Conservation (phyloP, 2,329 filamentous ascomycete species). For the Bipolaris victoriae region DNA sequence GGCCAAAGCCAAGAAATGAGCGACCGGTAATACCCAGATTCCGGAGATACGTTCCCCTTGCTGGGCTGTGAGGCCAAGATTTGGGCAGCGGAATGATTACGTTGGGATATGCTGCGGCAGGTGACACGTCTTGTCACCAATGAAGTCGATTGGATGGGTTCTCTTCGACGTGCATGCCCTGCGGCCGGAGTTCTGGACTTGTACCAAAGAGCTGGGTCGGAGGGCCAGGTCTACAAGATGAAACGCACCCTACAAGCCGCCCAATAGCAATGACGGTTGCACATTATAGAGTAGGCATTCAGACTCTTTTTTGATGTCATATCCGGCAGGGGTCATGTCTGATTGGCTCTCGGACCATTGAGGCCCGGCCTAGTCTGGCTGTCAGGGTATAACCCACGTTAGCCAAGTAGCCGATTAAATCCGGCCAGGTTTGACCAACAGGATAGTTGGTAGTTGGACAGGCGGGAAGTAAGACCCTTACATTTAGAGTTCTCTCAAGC, state of each 20-base stretch:
- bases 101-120: not conserved
- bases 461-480: not conserved
- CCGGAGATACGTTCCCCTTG: not conserved
- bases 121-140: not conserved
- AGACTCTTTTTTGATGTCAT: slow-evolving; percentile 1
- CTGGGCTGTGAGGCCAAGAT: not conserved
- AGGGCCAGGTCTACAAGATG: not conserved
- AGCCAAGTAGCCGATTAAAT: not conserved
- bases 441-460: not conserved
- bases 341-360: not conserved
- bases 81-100: not conserved
- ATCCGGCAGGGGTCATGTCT: not conserved
- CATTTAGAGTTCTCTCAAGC: not conserved
- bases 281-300: not conserved
- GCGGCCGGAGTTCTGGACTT: not conserved
- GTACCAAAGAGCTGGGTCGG: not conserved
- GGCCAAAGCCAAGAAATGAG: not conserved
- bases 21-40: not conserved
- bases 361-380: not conserved
- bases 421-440: not conserved
- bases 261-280: not conserved
- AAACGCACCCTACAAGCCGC: not conserved
- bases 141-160: not conserved
- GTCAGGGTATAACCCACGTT: not conserved
- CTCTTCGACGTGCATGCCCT: not conserved